Conservation (phyloP, 331 rosid species). For the Acacia concinna region DNA sequence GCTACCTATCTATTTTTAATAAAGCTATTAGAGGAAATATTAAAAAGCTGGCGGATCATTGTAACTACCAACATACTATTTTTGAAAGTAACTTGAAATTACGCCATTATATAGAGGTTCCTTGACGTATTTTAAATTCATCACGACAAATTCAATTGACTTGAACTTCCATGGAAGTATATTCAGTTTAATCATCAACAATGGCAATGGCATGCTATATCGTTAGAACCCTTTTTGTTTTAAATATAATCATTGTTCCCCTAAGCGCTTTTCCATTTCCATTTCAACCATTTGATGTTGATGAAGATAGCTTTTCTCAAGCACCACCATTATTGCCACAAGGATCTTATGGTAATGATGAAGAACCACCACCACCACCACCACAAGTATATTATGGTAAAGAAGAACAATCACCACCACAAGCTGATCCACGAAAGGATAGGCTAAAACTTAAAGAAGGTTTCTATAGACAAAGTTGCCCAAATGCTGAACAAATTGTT, state of each 20-base stretch:
- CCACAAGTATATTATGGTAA: too few species aligned
- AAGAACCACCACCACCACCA: too few species aligned
- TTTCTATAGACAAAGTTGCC: too few species aligned
- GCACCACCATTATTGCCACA: neutral
- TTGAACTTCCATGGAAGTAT: neutral
- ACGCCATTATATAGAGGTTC: conserved; percentile 22
- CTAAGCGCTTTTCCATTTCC: neutral
- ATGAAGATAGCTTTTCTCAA: neutral
- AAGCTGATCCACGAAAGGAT: too few species aligned
- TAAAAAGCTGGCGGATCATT: neutral
- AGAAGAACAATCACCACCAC: too few species aligned
- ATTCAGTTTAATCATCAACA: neutral
- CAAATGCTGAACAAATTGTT: too few species aligned
- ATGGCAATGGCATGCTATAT: conserved; percentile 18
- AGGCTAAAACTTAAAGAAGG: too few species aligned
- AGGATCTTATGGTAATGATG: too few species aligned
- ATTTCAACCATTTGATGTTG: neutral
- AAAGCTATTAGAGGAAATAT: neutral
- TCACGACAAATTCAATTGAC: neutral
- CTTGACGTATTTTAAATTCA: neutral
- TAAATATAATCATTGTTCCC: conserved; percentile 16
- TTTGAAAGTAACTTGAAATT: neutral
- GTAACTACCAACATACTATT: too few species aligned
- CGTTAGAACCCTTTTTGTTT: neutral
- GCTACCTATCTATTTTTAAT: neutral